Conservation (phyloP, 768 basidiomycete genomes). For the Auricularia cornea region DNA sequence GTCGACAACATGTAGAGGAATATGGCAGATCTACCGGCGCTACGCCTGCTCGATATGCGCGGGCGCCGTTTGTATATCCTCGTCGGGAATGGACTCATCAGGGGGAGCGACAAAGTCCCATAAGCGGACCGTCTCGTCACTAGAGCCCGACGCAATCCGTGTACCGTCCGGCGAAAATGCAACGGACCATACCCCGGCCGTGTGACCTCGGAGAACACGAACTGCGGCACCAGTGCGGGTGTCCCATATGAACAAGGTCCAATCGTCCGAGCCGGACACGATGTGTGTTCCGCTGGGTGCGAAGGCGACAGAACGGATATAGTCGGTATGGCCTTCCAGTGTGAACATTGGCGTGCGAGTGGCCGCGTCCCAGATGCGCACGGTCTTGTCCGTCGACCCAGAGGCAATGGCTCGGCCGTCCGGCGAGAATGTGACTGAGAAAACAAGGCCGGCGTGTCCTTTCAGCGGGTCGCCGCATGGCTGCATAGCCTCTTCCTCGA, state of each 20-base stretch:
- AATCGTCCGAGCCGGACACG: too few relatives aligned
- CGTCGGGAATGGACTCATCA: too few relatives aligned
- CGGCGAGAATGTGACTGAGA: constrained; percentile 13
- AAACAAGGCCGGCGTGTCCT: constrained; percentile 12
- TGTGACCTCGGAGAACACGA: constrained; percentile 18
- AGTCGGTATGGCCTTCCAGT: constrained; percentile 7
- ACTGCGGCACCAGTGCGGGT: constrained; percentile 21
- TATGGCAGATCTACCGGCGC: too few relatives aligned
- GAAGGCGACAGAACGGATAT: too few relatives aligned
- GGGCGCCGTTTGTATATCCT: too few relatives aligned
- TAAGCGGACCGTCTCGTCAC: too few relatives aligned
- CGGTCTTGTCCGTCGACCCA: constrained; percentile 40
- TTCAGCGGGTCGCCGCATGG: constrained; percentile 6
- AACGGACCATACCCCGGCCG: constrained; percentile 17
- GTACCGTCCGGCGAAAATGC: constrained; percentile 23
- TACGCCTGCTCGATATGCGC: too few relatives aligned
- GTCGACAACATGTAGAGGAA: too few relatives aligned
- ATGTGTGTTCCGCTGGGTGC: too few relatives aligned
- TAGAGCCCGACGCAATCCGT: too few relatives aligned
- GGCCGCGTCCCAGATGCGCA: constrained; percentile 29
- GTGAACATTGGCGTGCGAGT: constrained; percentile 9
- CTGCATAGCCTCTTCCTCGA: neutral
- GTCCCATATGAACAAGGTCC: constrained; percentile 24
- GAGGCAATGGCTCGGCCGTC: too few relatives aligned
- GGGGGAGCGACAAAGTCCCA: too few relatives aligned